Evolutionary conservation across 805 yeast genomes (phyloP), one percentile per base, ranked within the genome.

Genomic region (Candida chauliodis): DNA sequence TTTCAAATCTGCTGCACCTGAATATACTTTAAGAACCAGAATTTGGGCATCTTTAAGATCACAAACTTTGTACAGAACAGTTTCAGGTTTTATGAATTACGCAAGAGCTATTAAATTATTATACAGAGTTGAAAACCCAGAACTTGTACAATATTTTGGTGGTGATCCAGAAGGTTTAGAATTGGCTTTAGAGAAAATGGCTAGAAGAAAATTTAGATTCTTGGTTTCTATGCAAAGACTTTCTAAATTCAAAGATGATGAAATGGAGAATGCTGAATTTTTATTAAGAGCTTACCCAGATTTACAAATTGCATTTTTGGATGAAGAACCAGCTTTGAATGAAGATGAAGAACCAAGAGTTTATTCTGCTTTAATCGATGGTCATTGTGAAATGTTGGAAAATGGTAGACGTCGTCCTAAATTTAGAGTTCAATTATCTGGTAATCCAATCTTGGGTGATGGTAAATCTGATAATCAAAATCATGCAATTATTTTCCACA

Each of bases 111-210:
- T 68, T 40, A 68, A 69, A 47, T 58, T 68, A 46, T 58, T 68
- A 37, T 66, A 58, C 43, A 52, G 62, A 43, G 75, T 73, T 25
- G 78, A 76, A 52, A 66, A 65, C 55, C 66, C 68, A 24, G 64
- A 63, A 36, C 49, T 53, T 15, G 61, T 90, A 45, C 97, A 93
- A 73, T 88, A 90, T 89, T 91, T 90, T 60, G 98, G 97, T 52
- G 98, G 98, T 53, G 95, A 91, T 61, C 95, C 97, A 43, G 98
- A 91, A 69, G 95, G 95, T 53, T 76, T 80, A 48, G 98, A 93
- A 72, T 79, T 89, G 66, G 98, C 95, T 63, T 79, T 91, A 50
- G 97, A 91, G 55, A 71, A 79, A 15, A 71, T 79, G 74, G 81
- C 82, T 3, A 65, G 76, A 48, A 61, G 84, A 50, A 80, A 80